A percentile compares a stretch with the other conserved stretches of the same genome.
Conservation (phyloP, 148 eudicot genomes). For the Beta vulgaris region DNA sequence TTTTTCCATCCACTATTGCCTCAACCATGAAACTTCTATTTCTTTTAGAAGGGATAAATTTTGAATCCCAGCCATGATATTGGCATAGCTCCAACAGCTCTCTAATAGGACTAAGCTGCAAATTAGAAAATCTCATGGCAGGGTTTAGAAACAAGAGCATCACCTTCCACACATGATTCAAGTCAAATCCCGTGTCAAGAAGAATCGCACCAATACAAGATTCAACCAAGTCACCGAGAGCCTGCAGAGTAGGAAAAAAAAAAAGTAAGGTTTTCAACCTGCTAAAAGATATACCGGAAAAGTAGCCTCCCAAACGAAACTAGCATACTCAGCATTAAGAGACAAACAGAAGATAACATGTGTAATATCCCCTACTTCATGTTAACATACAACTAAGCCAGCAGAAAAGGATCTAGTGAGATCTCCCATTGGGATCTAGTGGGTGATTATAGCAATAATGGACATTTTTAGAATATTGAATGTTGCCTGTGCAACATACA, state of each 20-base stretch:
- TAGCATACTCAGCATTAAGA: not conserved
- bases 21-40: constrained; percentile 43
- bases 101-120: constrained; percentile 65
- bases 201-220: constrained; percentile 83
- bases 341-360: no score
- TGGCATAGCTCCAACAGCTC: constrained; percentile 82
- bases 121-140: constrained; percentile 50
- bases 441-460: not conserved
- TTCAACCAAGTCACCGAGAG: constrained; percentile 92
- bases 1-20: constrained; percentile 42
- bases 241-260: constrained; percentile 45
- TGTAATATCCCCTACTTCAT: not conserved
- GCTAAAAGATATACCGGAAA: not conserved
- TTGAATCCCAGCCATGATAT: constrained; percentile 39
- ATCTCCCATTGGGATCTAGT: not conserved
- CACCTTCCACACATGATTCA: constrained; percentile 63
- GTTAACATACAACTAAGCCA: not conserved
- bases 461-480: not conserved
- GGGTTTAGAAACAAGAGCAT: constrained; percentile 73
- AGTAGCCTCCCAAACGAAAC: not conserved
- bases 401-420: not conserved
- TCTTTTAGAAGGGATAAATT: constrained; percentile 42
- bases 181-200: constrained; percentile 82
- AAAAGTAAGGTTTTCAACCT: not conserved
- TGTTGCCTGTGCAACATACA: not conserved